phyloP scores from a whole-genome alignment of 2,329 filamentous ascomycete genomes.

The Xylariales sp. region DNA sequence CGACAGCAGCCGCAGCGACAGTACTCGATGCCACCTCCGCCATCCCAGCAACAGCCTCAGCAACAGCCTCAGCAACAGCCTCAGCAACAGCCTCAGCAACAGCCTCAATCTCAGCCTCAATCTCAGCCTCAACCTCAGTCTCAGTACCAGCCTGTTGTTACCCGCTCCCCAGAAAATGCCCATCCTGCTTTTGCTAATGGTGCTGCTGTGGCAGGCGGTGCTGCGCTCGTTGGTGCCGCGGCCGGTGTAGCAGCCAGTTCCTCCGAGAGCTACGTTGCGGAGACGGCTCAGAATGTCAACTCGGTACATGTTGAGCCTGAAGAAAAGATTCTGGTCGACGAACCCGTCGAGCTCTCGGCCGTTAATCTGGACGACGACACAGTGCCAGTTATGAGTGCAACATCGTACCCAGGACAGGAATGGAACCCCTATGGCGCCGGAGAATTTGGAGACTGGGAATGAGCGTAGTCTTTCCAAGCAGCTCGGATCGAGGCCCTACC shows the following conservation, averaged over 20 bases:
- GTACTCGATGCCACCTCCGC: too few species aligned
- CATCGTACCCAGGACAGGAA: slow-evolving; percentile 53
- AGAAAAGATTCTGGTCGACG: slow-evolving; percentile 31
- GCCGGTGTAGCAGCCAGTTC: slow-evolving; percentile 5
- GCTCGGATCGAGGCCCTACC: too few species aligned
- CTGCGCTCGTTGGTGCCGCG: neutral
- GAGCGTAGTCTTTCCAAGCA: neutral
- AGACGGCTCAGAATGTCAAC: slow-evolving; percentile 3
- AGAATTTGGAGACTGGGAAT: slow-evolving; percentile 24
- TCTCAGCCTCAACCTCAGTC: too few species aligned
- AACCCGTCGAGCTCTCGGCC: slow-evolving; percentile 23
- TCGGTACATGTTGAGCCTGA: slow-evolving; percentile 21
- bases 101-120: too few species aligned
- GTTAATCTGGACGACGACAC: slow-evolving; percentile 29
- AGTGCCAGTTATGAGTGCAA: slow-evolving; percentile 46
- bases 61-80: too few species aligned
- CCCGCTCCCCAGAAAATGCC: too few species aligned
- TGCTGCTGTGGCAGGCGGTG: slow-evolving; percentile 1
- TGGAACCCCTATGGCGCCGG: slow-evolving; percentile 41
- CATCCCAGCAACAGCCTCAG: too few species aligned
- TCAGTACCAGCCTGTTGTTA: too few species aligned
- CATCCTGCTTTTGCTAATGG: too few species aligned
- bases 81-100: too few species aligned
- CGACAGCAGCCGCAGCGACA: too few species aligned
- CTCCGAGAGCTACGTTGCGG: neutral